Base-by-base conservation (phyloP, 805 yeast species). In the Saccharomycopsis sp. region DNA sequence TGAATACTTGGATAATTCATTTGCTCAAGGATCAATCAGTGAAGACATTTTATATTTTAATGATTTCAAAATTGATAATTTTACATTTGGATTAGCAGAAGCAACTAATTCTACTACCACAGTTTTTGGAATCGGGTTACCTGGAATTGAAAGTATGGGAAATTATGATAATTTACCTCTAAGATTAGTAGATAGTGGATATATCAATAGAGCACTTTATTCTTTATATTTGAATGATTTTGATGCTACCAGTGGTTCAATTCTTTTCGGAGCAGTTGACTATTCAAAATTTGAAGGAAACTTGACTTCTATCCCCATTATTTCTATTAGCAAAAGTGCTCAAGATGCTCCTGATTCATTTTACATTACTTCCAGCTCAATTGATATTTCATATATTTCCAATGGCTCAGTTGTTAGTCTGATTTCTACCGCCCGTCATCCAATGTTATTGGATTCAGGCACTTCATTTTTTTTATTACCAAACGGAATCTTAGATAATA, bases 111-210 rank as follows among this genome's bases (percentile, higher is more conserved):
- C 44, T n/a, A 19, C 34, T 15, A 20, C 34, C 6, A 87, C 92
- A 42, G 89, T 84, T 19, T 58, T 83, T 27, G 87, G 88, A 19
- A 75, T 83, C 47, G 89, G 92, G 5, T 64, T 80, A 37, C 59
- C 72, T 3, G 80, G 76, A 10, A 64, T 81, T 40, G 95, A 86
- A 57, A 63, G 72, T 15, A 31, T 23, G 9, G 17, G 18, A n/a
- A 12, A 3, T 14, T 55, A 57, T 34, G 49, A 40, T 14, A 54
- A 52, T 34, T 50, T 56, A 15, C 57, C 70, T 9, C 40, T 49
- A 25, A 45, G 48, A 40, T 55, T 58, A 51, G 61, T 59, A 44
- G 41, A 51, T 6, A 59, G 58, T 23, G 76, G 76, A 12, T 40
- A 56, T 31, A 71, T 69, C 46, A 47, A 52, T 21, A 53, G 58